A percentile compares a stretch with the other conserved stretches of the same genome.
These are phyloP conservation scores for Tylopilus sp. DNA, from an alignment of 1,284 basidiomycete genomes.

Conservation along the genomic window DNA sequence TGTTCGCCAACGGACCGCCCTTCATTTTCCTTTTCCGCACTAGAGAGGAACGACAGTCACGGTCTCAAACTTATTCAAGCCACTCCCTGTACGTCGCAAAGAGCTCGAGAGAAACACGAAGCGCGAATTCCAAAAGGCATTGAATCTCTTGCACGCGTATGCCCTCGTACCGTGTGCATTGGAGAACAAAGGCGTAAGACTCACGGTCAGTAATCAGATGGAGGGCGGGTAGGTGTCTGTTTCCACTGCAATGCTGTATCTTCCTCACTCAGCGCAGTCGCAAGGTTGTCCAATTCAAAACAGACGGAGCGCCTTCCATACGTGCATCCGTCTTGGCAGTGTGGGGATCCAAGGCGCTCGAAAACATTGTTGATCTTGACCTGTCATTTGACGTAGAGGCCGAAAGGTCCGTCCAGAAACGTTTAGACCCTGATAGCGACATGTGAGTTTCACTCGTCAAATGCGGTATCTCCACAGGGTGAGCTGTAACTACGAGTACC, in stretches of 20 bases:
- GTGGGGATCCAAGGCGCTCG: conserved; percentile 82
- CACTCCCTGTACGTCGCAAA: conserved; percentile 87
- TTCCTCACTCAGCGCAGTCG: conserved; percentile 44
- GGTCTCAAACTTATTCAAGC: conserved; percentile 72
- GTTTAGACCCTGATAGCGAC: conserved; percentile 15
- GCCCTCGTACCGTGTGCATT: conserved; percentile 77
- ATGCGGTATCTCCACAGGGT: background rate
- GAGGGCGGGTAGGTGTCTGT: conserved; percentile 64
- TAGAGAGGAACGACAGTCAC: conserved; percentile 87
- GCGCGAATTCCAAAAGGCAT: conserved; percentile 85
- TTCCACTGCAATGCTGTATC: background rate
- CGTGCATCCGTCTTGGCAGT: conserved; percentile 70
- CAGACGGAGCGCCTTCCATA: conserved; percentile 62
- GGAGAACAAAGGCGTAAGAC: conserved; percentile 59
- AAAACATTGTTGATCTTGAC: conserved; percentile 72
- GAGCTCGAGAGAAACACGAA: conserved; percentile 90
- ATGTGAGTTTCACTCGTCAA: conserved; percentile 14
- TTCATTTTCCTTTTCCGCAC: background rate
- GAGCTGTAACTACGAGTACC: background rate
- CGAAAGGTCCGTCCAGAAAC: conserved; percentile 45
- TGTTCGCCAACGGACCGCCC: background rate
- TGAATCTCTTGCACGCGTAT: conserved; percentile 83
- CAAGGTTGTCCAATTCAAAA: conserved; percentile 70
- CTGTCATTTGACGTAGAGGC: conserved; percentile 68
- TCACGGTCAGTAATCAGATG: conserved; percentile 73